Evolutionary conservation across 805 yeast genomes (phyloP).

Genomic region (Metschnikowia reukaufii): DNA sequence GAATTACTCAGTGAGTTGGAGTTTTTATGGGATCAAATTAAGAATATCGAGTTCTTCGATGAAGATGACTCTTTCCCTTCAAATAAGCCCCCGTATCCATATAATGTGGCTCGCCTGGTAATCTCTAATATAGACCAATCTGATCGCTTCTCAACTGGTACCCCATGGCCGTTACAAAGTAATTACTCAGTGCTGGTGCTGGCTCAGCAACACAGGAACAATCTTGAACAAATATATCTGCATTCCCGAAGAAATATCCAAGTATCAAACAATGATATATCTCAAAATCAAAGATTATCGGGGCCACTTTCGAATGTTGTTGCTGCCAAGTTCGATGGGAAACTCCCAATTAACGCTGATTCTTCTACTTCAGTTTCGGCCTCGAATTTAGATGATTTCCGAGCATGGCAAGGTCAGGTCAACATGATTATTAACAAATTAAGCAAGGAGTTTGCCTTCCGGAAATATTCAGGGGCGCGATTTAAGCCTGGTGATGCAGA

Average conservation of each 20-base stretch:
- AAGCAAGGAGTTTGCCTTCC: constrained; percentile 34
- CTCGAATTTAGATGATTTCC: constrained; percentile 39
- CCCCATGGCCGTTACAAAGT: constrained; percentile 36
- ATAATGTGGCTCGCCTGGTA: constrained; percentile 18
- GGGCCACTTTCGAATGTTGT: constrained; percentile 6
- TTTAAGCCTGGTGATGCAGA: constrained; percentile 7
- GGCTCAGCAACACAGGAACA: constrained; percentile 32
- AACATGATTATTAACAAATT: constrained; percentile 47
- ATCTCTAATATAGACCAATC: constrained; percentile 23
- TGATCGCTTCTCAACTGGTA: constrained; percentile 38
- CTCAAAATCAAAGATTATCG: constrained; percentile 23
- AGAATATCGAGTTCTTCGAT: constrained; percentile 41
- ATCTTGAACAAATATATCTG: constrained; percentile 43
- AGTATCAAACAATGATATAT: constrained; percentile 35
- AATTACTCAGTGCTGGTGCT: constrained; percentile 28
- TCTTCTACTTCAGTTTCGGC: neutral
- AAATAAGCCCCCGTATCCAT: constrained; percentile 1
- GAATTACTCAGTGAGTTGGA: constrained; percentile 69
- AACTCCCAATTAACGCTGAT: constrained; percentile 1
- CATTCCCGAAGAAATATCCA: constrained; percentile 42
- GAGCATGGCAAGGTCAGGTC: constrained; percentile 55
- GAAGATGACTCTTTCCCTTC: constrained; percentile 23
- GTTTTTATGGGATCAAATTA: constrained; percentile 71
- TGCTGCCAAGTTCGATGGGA: constrained; percentile 2
- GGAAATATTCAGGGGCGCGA: constrained; percentile 6